Percentiles rank a stretch among this genome's conserved stretches.
Evolutionary conservation across 2,329 filamentous ascomycete genomes (phyloP).

Genomic region (Fonsecaea multimorphosa): DNA sequence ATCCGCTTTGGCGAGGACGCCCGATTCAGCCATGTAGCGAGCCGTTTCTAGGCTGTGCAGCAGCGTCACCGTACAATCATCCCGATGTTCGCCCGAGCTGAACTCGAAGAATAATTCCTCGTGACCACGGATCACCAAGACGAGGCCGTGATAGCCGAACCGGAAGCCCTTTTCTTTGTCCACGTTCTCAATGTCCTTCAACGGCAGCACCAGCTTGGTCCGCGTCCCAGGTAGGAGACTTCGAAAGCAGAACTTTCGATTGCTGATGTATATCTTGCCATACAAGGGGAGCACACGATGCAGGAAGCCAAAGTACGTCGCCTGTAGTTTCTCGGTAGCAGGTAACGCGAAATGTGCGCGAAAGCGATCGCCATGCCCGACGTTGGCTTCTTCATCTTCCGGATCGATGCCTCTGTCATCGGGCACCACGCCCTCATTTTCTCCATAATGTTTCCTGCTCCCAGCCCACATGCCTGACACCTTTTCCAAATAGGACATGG

Average conservation of each 20-base stretch:
- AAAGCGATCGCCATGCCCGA: slow-evolving; percentile 71
- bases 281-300: slow-evolving; percentile 88
- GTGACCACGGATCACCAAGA: slow-evolving; percentile 90
- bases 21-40: slow-evolving; percentile 73
- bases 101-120: slow-evolving; percentile 99
- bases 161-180: slow-evolving; percentile 95
- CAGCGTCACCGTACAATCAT: slow-evolving; percentile 86
- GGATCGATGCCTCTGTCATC: slow-evolving; percentile 67
- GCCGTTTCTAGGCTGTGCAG: slow-evolving; percentile 76
- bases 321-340: slow-evolving; percentile 78
- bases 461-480: slow-evolving; percentile 97
- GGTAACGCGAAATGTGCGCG: slow-evolving; percentile 90
- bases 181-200: slow-evolving; percentile 90
- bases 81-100: slow-evolving; percentile 73
- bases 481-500: slow-evolving; percentile 95
- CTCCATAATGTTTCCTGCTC: slow-evolving; percentile 84
- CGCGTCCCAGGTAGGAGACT: slow-evolving; percentile 86
- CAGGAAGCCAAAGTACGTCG: slow-evolving; percentile 92
- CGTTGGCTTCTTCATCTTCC: slow-evolving; percentile 62
- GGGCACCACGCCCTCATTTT: slow-evolving; percentile 68
- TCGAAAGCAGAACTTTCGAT: slow-evolving; percentile 87
- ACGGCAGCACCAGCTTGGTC: slow-evolving; percentile 88
- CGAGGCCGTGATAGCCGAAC: slow-evolving; percentile 86
- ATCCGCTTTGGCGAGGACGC: slow-evolving; percentile 70
- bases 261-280: slow-evolving; percentile 94